A percentile compares a stretch with the other conserved stretches of the same genome.
These are phyloP conservation scores for Bauhinia variegata DNA, from an alignment of 306 rosid species.

Conservation along the genomic window DNA sequence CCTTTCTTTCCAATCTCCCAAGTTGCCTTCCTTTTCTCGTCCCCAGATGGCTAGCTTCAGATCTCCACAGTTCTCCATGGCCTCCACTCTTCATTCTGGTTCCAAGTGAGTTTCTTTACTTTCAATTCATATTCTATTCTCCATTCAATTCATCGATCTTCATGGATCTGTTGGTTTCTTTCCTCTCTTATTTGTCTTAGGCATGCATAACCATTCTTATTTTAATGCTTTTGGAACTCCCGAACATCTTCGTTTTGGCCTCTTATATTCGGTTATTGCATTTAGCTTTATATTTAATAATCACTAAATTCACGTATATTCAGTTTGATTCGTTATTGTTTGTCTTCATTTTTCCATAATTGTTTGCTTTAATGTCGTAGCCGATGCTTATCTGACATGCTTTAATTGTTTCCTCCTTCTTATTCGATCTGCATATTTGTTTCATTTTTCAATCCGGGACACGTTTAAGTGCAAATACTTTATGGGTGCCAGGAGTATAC, in stretches of 20 bases:
- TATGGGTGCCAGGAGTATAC: neutral
- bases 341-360: neutral
- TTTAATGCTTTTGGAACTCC: neutral
- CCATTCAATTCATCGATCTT: neutral
- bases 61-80: constrained; percentile 84
- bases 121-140: neutral
- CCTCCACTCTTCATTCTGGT: constrained; percentile 80
- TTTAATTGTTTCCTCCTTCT: neutral
- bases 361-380: neutral
- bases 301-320: neutral
- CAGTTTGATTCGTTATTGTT: neutral
- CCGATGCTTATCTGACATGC: neutral
- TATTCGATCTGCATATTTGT: constrained; percentile 4
- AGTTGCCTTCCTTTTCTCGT: constrained; percentile 52
- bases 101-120: constrained; percentile 49
- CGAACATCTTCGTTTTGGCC: neutral
- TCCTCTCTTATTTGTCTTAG: neutral
- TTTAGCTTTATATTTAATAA: neutral
- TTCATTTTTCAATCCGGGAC: too few relatives aligned
- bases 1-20: constrained; percentile 52
- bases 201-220: too few relatives aligned
- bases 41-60: constrained; percentile 72
- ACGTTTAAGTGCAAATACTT: too few relatives aligned
- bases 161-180: neutral
- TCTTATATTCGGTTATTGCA: neutral